Evolutionary conservation across 2,329 filamentous ascomycete species (phyloP).

Genomic region (Microcera coccophila): DNA sequence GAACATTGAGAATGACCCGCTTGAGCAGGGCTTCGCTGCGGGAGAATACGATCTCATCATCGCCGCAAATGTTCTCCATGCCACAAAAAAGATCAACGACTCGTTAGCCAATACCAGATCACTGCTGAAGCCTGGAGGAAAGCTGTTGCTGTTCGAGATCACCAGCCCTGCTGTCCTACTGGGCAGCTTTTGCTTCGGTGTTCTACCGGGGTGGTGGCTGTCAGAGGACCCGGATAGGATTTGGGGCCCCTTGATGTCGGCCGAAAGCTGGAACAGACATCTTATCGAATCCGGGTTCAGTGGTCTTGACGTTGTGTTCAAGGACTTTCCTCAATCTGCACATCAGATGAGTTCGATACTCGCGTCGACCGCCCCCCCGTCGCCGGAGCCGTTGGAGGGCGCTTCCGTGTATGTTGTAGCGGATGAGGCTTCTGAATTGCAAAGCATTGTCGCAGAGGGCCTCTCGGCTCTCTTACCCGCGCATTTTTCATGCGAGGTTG

Average conservation of each 20-base stretch:
- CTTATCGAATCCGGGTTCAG: not conserved
- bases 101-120: conserved; percentile 14
- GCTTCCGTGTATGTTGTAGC: not conserved
- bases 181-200: conserved; percentile 24
- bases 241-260: not conserved
- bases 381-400: not conserved
- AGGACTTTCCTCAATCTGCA: not conserved
- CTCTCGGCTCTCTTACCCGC: not conserved
- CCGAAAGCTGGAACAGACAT: conserved; percentile 4
- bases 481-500: not conserved
- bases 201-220: conserved; percentile 36
- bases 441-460: not conserved
- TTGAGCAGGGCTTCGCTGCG: conserved; percentile 15
- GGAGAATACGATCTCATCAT: conserved; percentile 23
- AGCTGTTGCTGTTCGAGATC: conserved; percentile 26
- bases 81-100: conserved; percentile 24
- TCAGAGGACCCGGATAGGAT: not conserved
- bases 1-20: conserved; percentile 12
- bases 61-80: conserved; percentile 30
- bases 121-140: conserved; percentile 28
- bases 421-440: not conserved
- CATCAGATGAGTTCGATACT: not conserved
- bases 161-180: conserved; percentile 8
- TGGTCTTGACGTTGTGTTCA: not conserved
- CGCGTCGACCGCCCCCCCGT: not conserved